Evolutionary conservation across 495 filamentous ascomycete genomes (phyloP), one percentile per base, ranked within the genome.

Genomic region (Penicillium paradoxum): DNA sequence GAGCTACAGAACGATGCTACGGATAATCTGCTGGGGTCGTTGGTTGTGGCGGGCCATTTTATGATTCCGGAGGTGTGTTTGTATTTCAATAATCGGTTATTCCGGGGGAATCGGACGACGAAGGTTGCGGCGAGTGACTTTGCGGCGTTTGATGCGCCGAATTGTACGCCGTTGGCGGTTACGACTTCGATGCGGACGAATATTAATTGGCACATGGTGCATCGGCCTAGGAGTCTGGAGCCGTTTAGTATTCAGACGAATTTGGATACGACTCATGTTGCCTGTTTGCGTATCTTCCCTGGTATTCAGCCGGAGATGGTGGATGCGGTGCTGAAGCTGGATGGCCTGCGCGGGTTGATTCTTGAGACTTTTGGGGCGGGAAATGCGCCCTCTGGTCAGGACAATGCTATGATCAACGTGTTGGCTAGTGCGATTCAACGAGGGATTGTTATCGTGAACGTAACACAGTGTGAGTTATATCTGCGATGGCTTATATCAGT

Each of bases 301-400:
- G 93, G 93, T 18, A 96, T 98, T 71, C 86, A 88, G 67, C 90
- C 93, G 4, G 86, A 92, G 58, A 95, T 98, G 90, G 82, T 98
- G 13, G 89, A 95, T 64, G 87, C 86, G 6, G 90, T 98, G 17
- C 74, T 97, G 49, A 76, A 79, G 27, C 68, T 93, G n/a, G 81
- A 89, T 4, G 83, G 84, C 10, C 74, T 98, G 10, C 81, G 86
- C 45, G 93, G 93, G 0, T 70, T 98, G 37, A 84, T 98, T 17
- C 75, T 98, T 22, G 91, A 97, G 75, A 97, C 93, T 0, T 98
- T 97, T 68, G 93, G 93, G 27, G 88, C 91, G 55, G 93, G 93
- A 27, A 98, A 97, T 67, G 89, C 92, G 0, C 93, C 93, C 2
- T 84, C 83, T 29, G 89, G 89, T 6, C 83, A 83, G 30, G 93